phyloP scores from a whole-genome alignment of 371 early-diverging fungal species.

The Apophysomyces ossiformis region DNA sequence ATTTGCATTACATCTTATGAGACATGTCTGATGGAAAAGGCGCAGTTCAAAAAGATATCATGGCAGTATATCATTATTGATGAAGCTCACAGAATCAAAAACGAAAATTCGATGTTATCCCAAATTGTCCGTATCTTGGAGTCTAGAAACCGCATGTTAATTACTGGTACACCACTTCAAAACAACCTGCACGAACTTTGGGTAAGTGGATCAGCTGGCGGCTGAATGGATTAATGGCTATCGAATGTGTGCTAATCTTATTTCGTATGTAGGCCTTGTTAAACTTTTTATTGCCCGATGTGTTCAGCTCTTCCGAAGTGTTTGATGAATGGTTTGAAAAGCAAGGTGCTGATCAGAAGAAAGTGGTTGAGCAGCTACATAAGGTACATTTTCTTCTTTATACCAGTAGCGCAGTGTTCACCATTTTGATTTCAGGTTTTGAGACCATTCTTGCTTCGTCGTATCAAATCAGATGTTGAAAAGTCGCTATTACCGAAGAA shows the following conservation, averaged over 20 bases:
- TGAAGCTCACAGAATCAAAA: constrained; percentile 99
- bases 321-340: constrained; percentile 92
- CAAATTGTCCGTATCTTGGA: constrained; percentile 89
- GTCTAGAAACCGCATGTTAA: constrained; percentile 90
- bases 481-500: constrained; percentile 97
- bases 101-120: constrained; percentile 95
- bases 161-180: constrained; percentile 99
- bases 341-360: constrained; percentile 80
- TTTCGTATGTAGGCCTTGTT: constrained; percentile 73
- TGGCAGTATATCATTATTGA: constrained; percentile 98
- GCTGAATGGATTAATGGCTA: background rate
- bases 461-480: constrained; percentile 99
- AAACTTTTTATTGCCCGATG: constrained; percentile 97
- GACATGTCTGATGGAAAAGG: constrained; percentile 91
- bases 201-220: constrained; percentile 37
- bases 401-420: background rate
- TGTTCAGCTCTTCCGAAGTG: constrained; percentile 91
- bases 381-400: constrained; percentile 56
- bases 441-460: constrained; percentile 95
- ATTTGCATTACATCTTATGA: constrained; percentile 99
- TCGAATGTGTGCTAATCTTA: background rate
- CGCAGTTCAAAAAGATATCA: constrained; percentile 82
- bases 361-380: constrained; percentile 90
- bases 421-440: constrained; percentile 59
- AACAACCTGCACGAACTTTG: constrained; percentile 99